phyloP scores from a whole-genome alignment of 257 asterid species.

The Solanum appendiculatum region DNA sequence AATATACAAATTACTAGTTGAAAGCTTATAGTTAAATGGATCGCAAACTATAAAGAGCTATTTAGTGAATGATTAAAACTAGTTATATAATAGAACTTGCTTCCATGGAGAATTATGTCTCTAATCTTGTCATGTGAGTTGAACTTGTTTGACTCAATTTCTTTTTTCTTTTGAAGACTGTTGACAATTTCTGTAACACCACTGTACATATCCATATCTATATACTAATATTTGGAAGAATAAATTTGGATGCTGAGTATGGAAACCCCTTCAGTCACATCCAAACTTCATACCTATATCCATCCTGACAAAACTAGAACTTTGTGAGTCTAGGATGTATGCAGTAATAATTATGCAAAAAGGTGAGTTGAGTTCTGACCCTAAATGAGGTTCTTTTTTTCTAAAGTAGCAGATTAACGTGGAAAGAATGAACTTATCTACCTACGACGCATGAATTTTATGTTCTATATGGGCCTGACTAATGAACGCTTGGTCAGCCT shows the following conservation, averaged over 20 bases:
- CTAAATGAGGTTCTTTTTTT: no score
- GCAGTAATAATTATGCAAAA: not conserved
- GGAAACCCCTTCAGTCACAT: not conserved
- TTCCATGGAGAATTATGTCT: not conserved
- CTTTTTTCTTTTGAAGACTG: not conserved
- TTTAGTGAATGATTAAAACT: not conserved
- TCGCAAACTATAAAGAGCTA: not conserved
- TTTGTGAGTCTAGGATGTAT: not conserved
- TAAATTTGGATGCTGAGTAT: not conserved
- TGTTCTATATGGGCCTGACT: no score
- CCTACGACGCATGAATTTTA: not conserved
- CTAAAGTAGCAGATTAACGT: no score
- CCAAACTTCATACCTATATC: not conserved
- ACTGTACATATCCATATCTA: not conserved
- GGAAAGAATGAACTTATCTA: not conserved
- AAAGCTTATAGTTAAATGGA: not conserved
- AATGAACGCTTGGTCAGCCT: not conserved
- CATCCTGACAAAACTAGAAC: not conserved
- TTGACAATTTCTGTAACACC: not conserved
- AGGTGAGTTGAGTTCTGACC: no score
- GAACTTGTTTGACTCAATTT: not conserved
- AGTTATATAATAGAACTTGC: not conserved
- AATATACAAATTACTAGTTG: not conserved
- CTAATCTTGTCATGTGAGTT: not conserved
- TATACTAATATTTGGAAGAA: not conserved